Evolutionary conservation across 1,284 basidiomycete genomes (phyloP).

Genomic region (Sutorius eximius): DNA sequence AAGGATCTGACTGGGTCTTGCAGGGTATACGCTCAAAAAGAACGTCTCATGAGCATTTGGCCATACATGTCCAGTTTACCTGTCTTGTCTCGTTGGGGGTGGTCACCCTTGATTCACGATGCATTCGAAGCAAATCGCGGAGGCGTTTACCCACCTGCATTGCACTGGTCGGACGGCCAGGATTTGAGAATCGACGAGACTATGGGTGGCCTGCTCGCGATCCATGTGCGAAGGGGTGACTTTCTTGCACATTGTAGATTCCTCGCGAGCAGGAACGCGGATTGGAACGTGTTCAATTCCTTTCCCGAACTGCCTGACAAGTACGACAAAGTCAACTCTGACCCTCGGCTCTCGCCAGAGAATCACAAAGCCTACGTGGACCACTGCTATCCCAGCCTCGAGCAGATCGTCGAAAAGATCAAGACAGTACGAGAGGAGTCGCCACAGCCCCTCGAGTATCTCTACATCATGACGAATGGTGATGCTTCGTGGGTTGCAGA

Average conservation of each 20-base stretch:
- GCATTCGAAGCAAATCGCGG: not conserved
- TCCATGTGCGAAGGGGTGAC: not conserved
- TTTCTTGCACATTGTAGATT: not conserved
- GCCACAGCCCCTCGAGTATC: conserved; percentile 19
- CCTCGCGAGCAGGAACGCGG: not conserved
- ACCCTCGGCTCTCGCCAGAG: conserved; percentile 31
- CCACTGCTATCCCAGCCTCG: conserved; percentile 42
- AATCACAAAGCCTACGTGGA: conserved; percentile 30
- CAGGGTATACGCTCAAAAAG: not conserved
- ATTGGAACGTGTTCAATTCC: not conserved
- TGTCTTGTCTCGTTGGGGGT: not conserved
- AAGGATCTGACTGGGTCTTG: not conserved
- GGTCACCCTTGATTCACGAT: not conserved
- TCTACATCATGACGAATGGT: conserved; percentile 62
- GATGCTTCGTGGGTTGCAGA: conserved; percentile 43
- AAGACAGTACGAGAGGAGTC: conserved; percentile 26
- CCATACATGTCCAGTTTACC: not conserved
- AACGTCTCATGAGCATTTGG: not conserved
- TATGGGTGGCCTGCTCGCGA: not conserved
- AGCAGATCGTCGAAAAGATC: conserved; percentile 39
- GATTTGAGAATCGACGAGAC: not conserved
- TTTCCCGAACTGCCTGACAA: conserved; percentile 34
- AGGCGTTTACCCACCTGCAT: not conserved
- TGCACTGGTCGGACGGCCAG: not conserved
- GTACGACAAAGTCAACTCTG: conserved; percentile 23